Evolutionary conservation across 306 rosid genomes (phyloP).

Genomic region (Alnus glutinosa): DNA sequence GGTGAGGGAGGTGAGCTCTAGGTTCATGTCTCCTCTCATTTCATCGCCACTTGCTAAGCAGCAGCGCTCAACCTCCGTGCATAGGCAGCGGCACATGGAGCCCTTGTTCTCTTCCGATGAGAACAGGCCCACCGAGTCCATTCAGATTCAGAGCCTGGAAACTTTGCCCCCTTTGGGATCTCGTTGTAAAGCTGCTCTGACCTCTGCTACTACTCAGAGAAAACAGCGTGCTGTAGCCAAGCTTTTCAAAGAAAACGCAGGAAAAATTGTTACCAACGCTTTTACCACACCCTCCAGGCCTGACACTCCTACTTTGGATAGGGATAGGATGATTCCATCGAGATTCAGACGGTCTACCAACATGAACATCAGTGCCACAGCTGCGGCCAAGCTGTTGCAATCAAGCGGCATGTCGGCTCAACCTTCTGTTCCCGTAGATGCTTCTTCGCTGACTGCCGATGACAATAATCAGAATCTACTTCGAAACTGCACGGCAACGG

Average conservation of each 20-base stretch:
- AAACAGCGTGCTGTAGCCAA: conserved; percentile 49
- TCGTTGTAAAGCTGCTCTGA: conserved; percentile 31
- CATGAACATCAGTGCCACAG: conserved; percentile 32
- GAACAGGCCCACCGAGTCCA: conserved; percentile 29
- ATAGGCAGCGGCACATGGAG: conserved; percentile 52
- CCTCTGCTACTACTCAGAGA: conserved; percentile 25
- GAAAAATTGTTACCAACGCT: conserved; percentile 36
- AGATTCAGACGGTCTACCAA: conserved; percentile 48
- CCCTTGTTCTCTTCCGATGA: conserved; percentile 44
- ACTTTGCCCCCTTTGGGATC: conserved; percentile 39
- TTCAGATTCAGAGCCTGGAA: conserved; percentile 47
- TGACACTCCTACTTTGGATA: conserved; percentile 53
- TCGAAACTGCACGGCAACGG: conserved; percentile 37
- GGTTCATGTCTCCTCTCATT: conserved; percentile 71
- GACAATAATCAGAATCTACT: conserved; percentile 34
- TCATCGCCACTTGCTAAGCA: conserved; percentile 30
- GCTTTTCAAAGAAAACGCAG: conserved; percentile 56
- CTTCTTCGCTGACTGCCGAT: conserved; percentile 19
- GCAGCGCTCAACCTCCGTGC: conserved; percentile 36
- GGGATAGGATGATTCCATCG: conserved; percentile 33
- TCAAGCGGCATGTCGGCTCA: conserved; percentile 49
- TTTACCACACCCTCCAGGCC: conserved; percentile 56
- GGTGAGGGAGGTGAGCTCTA: conserved; percentile 85
- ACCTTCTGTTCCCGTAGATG: conserved; percentile 18
- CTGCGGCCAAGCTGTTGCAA: conserved; percentile 65